Evolutionary conservation across 1,139 yeast species (phyloP), one percentile per base, ranked within the genome.

Genomic region (Candida pseudocylindracea): DNA sequence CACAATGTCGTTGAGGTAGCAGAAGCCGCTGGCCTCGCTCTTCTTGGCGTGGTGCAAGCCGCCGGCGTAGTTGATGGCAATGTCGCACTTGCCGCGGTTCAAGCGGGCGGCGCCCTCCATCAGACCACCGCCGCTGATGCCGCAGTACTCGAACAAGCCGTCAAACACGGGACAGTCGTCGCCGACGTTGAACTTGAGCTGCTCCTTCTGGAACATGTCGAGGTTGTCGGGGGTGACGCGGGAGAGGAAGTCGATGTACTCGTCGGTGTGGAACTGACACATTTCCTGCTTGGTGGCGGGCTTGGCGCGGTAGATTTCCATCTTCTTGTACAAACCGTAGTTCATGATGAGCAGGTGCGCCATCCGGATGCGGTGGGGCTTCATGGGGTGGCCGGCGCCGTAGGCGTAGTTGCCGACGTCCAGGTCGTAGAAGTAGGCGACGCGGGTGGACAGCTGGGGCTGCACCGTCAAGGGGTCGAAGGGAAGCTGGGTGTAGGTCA

Each of bases 341-440:
- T 88, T 88, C 96, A 88, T 88, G 44, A 88, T 79, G 46, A 88
- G 63, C 28, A 93, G 78, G 53, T 88, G 96, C 7, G 96, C 93
- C 96, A 85, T 85, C 69, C 96, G 75, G 60, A 88, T 85, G 51
- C 96, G 72, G 51, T 85, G 96, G 26, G 96, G 96, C 48, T 88
- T 88, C 96, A 85, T 85, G 33, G 95, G 95, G 53, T 88, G 98
- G 26, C 95, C 95, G 8, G 95, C 91, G 37, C 96, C 96, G 50
- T 88, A 88, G 31, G 95, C 93, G 53, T 85, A 88, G 55, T 88
- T 88, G 28, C 96, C 96, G 33, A 88, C 93, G 51, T 88, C 96
- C 30, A 93, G 63, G 41, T 60, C 66, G 41, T 60, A 60, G 45
- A 60, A 60, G 42, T 60, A 60, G 7, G 66, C 65, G 36, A 60